Conservation (phyloP, 2,329 filamentous ascomycete species). For the Coleophoma eucalyptorum region DNA sequence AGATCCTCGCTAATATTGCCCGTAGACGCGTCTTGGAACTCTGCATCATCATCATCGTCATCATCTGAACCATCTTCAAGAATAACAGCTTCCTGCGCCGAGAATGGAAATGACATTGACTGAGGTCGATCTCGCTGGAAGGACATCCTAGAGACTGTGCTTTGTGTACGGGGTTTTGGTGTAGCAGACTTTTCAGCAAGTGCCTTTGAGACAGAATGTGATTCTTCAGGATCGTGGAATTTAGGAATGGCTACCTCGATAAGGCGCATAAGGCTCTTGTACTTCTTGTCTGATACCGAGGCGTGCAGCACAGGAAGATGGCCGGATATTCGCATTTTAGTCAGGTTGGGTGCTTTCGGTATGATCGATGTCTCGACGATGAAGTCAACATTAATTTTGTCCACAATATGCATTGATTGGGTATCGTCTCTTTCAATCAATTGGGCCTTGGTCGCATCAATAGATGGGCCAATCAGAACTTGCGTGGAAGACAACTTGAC, state of each 20-base stretch:
- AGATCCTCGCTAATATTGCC: slow-evolving; percentile 52
- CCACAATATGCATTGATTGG: slow-evolving; percentile 82
- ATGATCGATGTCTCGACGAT: slow-evolving; percentile 94
- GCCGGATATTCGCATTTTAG: slow-evolving; percentile 86
- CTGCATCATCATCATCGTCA: slow-evolving; percentile 60
- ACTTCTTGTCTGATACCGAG: slow-evolving; percentile 89
- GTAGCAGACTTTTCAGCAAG: neutral
- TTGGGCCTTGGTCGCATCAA: slow-evolving; percentile 84
- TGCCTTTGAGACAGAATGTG: slow-evolving; percentile 2
- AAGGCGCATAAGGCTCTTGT: slow-evolving; percentile 93
- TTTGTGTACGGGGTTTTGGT: slow-evolving; percentile 17
- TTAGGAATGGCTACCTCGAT: slow-evolving; percentile 94
- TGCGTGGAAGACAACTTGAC: slow-evolving; percentile 94
- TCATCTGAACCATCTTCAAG: slow-evolving; percentile 46
- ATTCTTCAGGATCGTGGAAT: slow-evolving; percentile 52
- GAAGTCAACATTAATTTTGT: slow-evolving; percentile 97
- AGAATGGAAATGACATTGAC: slow-evolving; percentile 72
- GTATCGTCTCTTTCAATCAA: slow-evolving; percentile 64
- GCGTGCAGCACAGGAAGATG: slow-evolving; percentile 90
- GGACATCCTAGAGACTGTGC: slow-evolving; percentile 28
- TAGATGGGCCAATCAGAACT: slow-evolving; percentile 88
- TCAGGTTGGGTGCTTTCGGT: slow-evolving; percentile 91
- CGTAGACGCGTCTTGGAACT: slow-evolving; percentile 64
- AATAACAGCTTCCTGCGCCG: slow-evolving; percentile 71
- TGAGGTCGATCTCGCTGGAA: slow-evolving; percentile 50